Evolutionary conservation across 202 grass and related monocot species (phyloP).

Genomic region (Brachypodium distachyon): DNA sequence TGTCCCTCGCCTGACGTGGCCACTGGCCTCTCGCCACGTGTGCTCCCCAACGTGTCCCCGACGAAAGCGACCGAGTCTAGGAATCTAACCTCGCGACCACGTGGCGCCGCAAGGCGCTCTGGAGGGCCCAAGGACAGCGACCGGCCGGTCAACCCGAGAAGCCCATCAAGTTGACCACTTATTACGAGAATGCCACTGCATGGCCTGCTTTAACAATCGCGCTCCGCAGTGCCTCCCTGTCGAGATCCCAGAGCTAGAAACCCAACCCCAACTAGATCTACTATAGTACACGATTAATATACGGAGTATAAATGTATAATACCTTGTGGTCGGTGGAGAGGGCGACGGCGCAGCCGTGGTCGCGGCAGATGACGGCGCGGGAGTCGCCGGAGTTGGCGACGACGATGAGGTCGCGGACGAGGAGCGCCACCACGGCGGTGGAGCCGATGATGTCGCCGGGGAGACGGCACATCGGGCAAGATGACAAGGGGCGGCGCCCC

Average conservation of each 20-base stretch:
- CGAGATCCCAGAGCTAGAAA: too few relatives aligned
- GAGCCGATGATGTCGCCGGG: conserved; percentile 71
- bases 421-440: conserved; percentile 63
- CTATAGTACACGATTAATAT: too few relatives aligned
- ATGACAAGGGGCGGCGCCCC: too few relatives aligned
- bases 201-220: conserved; percentile 25
- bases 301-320: not conserved
- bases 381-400: conserved; percentile 93
- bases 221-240: not conserved
- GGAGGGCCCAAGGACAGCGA: not conserved
- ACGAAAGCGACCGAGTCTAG: not conserved
- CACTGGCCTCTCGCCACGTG: not conserved
- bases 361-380: conserved; percentile 65
- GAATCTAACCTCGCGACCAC: conserved; percentile 22
- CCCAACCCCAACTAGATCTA: too few relatives aligned
- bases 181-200: not conserved
- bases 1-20: not conserved
- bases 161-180: not conserved
- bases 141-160: not conserved
- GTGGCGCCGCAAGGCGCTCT: not conserved
- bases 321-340: conserved; percentile 92
- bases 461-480: conserved; percentile 51
- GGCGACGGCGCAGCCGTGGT: conserved; percentile 17
- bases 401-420: conserved; percentile 37
- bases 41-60: not conserved